Evolutionary conservation across 2,329 filamentous ascomycete genomes (phyloP).

Genomic region (Geosmithia flava): DNA sequence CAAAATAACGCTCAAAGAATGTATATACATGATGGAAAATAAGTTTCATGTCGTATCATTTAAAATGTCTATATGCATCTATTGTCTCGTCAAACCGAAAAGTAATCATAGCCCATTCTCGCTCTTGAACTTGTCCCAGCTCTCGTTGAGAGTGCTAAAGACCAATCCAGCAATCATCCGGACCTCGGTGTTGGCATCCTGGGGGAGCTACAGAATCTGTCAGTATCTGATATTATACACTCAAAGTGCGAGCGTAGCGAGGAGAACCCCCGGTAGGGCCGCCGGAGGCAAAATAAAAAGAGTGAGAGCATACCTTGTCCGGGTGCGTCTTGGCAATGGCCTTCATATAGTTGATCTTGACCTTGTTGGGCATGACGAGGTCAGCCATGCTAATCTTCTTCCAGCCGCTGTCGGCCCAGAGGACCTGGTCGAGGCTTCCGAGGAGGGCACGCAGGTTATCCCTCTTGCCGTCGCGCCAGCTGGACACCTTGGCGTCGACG

Average conservation of each 20-base stretch:
- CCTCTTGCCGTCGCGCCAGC: conserved; percentile 84
- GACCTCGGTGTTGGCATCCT: conserved; percentile 52
- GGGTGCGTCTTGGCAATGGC: conserved; percentile 97
- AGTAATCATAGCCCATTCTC: conserved; percentile 48
- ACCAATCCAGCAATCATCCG: conserved; percentile 53
- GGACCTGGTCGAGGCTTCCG: conserved; percentile 73
- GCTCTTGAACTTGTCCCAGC: conserved; percentile 61
- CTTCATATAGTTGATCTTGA: conserved; percentile 98
- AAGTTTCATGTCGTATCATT: no score
- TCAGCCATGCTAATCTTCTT: conserved; percentile 95
- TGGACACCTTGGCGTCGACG: conserved; percentile 65
- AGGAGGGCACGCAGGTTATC: conserved; percentile 85
- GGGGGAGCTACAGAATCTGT: conserved; percentile 36
- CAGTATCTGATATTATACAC: conserved; percentile 1
- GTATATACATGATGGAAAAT: neutral
- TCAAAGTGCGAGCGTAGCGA: no score
- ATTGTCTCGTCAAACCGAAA: conserved; percentile 3
- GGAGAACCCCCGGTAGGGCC: no score
- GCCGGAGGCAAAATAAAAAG: conserved; percentile 14
- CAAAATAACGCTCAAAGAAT: neutral
- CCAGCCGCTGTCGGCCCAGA: conserved; percentile 91
- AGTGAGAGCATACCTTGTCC: conserved; percentile 62
- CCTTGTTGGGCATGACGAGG: conserved; percentile 82
- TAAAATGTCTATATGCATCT: neutral
- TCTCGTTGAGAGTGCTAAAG: conserved; percentile 58